Conservation (phyloP, 805 yeast genomes). For the Starmerella khaoyaiensis region DNA sequence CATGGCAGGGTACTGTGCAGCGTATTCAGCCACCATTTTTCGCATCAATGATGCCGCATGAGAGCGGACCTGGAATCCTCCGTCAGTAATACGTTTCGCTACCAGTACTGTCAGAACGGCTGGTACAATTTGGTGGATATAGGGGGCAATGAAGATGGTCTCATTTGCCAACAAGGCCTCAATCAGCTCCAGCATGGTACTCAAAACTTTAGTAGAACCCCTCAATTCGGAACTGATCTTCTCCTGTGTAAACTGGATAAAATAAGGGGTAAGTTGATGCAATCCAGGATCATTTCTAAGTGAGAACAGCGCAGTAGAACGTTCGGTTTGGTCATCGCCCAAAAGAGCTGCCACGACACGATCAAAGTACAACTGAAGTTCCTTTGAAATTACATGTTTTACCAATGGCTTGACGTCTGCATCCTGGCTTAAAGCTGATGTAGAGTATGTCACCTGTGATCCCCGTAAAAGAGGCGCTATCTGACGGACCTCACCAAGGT, state of each 20-base stretch:
- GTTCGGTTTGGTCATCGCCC: constrained; percentile 32
- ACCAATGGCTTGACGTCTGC: constrained; percentile 76
- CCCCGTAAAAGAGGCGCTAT: constrained; percentile 74
- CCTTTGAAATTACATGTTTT: constrained; percentile 88
- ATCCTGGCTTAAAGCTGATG: constrained; percentile 36
- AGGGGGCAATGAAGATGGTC: constrained; percentile 83
- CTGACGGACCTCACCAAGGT: constrained; percentile 54
- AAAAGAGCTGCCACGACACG: constrained; percentile 70
- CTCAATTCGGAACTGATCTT: constrained; percentile 80
- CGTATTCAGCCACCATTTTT: constrained; percentile 65
- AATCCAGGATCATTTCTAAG: constrained; percentile 86
- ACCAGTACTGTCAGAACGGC: constrained; percentile 77
- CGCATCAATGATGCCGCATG: constrained; percentile 74
- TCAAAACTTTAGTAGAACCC: constrained; percentile 40
- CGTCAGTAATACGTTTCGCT: constrained; percentile 56
- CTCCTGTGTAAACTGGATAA: constrained; percentile 91
- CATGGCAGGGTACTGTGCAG: constrained; percentile 73
- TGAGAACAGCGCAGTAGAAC: constrained; percentile 71
- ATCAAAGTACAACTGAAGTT: constrained; percentile 84
- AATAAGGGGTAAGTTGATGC: constrained; percentile 92
- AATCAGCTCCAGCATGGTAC: constrained; percentile 79
- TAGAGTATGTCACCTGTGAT: constrained; percentile 55
- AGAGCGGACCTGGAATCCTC: constrained; percentile 58
- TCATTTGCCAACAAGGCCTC: constrained; percentile 73
- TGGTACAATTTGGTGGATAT: constrained; percentile 95